Percentiles rank a stretch among this genome's conserved stretches.
phyloP scores from a whole-genome alignment of 2,329 filamentous ascomycete species.

The Dendryphion nanum region DNA sequence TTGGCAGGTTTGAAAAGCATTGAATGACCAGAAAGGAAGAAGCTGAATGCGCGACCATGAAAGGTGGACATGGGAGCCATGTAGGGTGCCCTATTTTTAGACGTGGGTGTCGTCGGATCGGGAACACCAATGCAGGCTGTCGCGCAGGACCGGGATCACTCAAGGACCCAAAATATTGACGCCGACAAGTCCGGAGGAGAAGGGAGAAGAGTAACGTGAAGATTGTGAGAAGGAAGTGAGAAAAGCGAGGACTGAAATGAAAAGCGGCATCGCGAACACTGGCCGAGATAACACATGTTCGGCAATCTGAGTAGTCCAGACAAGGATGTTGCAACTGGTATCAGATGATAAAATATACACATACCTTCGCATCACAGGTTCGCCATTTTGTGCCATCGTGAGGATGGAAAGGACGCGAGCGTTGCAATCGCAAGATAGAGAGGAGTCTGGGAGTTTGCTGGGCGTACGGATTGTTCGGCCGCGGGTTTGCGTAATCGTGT shows the following conservation, averaged over 20 bases:
- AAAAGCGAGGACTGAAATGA: not conserved
- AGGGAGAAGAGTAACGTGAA: not conserved
- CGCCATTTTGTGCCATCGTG: slow-evolving; percentile 40
- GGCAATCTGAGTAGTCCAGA: not conserved
- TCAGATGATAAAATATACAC: slow-evolving; percentile 24
- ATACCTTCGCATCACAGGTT: slow-evolving; percentile 67
- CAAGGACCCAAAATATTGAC: slow-evolving; percentile 23
- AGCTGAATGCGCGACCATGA: slow-evolving; percentile 30
- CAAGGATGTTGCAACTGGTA: slow-evolving; percentile 1
- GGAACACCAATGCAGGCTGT: slow-evolving; percentile 40
- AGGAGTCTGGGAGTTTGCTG: too few species aligned
- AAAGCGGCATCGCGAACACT: too few species aligned
- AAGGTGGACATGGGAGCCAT: slow-evolving; percentile 32
- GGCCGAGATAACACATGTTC: not conserved
- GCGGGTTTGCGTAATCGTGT: too few species aligned
- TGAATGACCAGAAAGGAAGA: slow-evolving; percentile 15
- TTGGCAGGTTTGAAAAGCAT: slow-evolving; percentile 3
- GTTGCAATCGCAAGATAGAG: too few species aligned
- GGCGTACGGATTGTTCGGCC: too few species aligned
- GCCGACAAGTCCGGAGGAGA: slow-evolving; percentile 2
- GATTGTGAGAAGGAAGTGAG: not conserved
- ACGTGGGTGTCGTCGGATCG: slow-evolving; percentile 30
- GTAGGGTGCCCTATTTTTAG: slow-evolving; percentile 37
- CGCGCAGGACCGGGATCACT: slow-evolving; percentile 26
- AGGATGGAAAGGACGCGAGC: not conserved